Percentiles rank a stretch among this genome's conserved stretches.
Evolutionary conservation across 306 rosid genomes (phyloP).

Genomic region (Acmispon strigosus): DNA sequence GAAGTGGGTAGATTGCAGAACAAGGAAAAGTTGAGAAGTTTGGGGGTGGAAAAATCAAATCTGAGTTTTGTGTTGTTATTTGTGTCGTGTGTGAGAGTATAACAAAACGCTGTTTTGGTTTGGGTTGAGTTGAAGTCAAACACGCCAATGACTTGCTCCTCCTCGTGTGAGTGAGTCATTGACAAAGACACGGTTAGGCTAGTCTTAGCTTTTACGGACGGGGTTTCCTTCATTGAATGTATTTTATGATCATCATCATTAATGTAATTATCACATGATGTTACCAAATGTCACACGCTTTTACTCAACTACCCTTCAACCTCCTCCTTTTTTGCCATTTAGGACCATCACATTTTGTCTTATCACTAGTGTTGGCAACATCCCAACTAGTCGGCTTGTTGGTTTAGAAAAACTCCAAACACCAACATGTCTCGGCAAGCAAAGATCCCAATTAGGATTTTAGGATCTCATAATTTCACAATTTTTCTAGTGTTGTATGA

Average conservation of each 20-base stretch:
- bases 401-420: too few species aligned
- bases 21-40: too few species aligned
- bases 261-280: background rate
- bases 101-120: background rate
- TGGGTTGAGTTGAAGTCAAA: slow-evolving; percentile 46
- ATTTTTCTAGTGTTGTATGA: too few species aligned
- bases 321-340: background rate
- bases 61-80: background rate
- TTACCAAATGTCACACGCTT: background rate
- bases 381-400: too few species aligned
- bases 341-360: background rate
- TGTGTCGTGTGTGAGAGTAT: slow-evolving; percentile 23
- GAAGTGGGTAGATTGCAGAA: background rate
- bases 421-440: too few species aligned
- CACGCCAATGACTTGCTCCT: slow-evolving; percentile 74
- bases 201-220: background rate
- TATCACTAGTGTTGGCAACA: too few species aligned
- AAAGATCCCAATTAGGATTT: too few species aligned
- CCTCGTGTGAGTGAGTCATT: slow-evolving; percentile 28
- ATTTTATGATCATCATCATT: background rate
- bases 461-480: too few species aligned
- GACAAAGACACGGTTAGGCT: slow-evolving; percentile 21
- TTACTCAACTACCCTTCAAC: background rate
- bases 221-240: background rate
- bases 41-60: too few species aligned